Percentiles rank a stretch among this genome's conserved stretches.
These are phyloP conservation scores for Themeda triandra DNA, from an alignment of 176 grass and related monocot species.

Conservation along the genomic window DNA sequence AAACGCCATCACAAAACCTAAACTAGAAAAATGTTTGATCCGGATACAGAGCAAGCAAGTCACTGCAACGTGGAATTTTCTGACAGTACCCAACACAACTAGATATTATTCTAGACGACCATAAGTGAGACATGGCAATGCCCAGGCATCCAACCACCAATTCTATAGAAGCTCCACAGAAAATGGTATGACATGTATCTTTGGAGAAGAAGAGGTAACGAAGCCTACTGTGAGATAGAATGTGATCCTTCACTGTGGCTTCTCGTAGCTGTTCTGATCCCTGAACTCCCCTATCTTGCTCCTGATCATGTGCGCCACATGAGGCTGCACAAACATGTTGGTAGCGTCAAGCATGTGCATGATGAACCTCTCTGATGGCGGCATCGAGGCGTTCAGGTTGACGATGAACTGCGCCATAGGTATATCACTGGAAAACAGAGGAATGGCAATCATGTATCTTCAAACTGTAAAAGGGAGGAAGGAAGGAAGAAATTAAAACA, in stretches of 20 bases:
- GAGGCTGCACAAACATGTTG: conserved; percentile 89
- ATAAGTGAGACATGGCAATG: background rate
- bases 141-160: background rate
- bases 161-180: background rate
- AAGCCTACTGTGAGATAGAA: background rate
- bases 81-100: background rate
- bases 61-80: background rate
- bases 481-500: background rate
- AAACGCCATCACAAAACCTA: background rate
- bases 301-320: conserved; percentile 61
- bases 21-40: background rate
- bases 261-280: conserved; percentile 90
- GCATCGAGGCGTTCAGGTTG: conserved; percentile 72
- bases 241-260: conserved; percentile 45
- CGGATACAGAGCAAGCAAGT: background rate
- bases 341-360: conserved; percentile 78
- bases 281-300: conserved; percentile 78
- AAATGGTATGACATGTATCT: background rate
- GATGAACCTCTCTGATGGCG: conserved; percentile 76
- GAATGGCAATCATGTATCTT: background rate
- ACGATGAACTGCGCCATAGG: conserved; percentile 94
- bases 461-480: background rate
- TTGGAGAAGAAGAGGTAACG: background rate
- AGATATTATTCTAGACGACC: background rate
- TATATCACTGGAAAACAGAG: conserved; percentile 49